A percentile compares a stretch with the other conserved stretches of the same genome.
phyloP scores from a whole-genome alignment of 2,329 filamentous ascomycete genomes.

The Venturia oleaginea region DNA sequence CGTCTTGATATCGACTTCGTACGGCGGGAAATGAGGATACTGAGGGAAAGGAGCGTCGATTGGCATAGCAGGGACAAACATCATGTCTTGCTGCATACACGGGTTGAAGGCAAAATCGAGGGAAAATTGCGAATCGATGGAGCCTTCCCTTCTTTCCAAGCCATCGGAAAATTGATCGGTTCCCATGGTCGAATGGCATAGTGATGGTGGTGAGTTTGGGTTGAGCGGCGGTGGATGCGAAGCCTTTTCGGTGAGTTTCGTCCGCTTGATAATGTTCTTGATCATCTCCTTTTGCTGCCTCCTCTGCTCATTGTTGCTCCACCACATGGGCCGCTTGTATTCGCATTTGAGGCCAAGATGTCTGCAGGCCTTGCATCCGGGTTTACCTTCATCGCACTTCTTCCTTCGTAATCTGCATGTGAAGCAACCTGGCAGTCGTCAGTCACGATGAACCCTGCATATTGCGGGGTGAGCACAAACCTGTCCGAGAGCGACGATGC shows the following conservation, averaged over 20 bases:
- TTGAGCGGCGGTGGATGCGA: slow-evolving; percentile 41
- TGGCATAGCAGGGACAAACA: slow-evolving; percentile 45
- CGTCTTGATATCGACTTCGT: slow-evolving; percentile 93
- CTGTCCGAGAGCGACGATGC: slow-evolving; percentile 90
- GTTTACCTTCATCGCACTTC: slow-evolving; percentile 61
- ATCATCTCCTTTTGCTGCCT: slow-evolving; percentile 86
- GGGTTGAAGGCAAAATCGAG: slow-evolving; percentile 55
- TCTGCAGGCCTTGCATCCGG: slow-evolving; percentile 54
- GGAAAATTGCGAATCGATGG: slow-evolving; percentile 71
- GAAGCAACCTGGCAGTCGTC: slow-evolving; percentile 48
- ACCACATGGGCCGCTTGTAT: slow-evolving; percentile 96
- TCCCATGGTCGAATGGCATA: slow-evolving; percentile 73
- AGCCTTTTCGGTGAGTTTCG: slow-evolving; percentile 84
- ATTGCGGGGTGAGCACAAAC: slow-evolving; percentile 46
- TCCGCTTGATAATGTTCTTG: slow-evolving; percentile 95
- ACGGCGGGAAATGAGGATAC: slow-evolving; percentile 61
- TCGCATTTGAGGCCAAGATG: slow-evolving; percentile 80
- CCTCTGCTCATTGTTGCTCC: slow-evolving; percentile 84
- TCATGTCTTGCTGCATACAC: slow-evolving; percentile 44
- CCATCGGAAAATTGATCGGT: slow-evolving; percentile 72
- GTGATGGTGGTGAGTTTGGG: slow-evolving; percentile 60
- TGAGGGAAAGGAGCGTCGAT: slow-evolving; percentile 36
- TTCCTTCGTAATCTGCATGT: slow-evolving; percentile 59
- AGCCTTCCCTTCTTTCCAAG: slow-evolving; percentile 62
- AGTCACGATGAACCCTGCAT: slow-evolving; percentile 19